Base-by-base conservation (phyloP, 2,329 filamentous ascomycete species). In the Diaporthe nobilis region DNA sequence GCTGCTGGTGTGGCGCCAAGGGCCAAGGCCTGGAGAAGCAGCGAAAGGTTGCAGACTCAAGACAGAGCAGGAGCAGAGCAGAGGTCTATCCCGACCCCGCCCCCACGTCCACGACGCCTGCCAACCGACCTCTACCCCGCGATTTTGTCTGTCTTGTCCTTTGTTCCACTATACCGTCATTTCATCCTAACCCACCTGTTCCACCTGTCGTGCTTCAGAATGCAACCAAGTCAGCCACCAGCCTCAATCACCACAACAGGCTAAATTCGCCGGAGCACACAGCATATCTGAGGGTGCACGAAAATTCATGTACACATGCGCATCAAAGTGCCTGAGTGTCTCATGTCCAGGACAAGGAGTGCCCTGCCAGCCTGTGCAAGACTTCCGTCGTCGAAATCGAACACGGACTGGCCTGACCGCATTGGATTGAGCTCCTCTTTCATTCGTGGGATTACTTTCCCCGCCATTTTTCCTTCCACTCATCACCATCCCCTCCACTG, bases 381-480 rank as follows among this genome's bases (percentile, higher is more conserved):
- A 39, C 8, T 22, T 57, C 55, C n/a, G 39, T 47, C 55, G 34
- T 61, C 71, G 22, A 61, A 42, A 51, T n/a, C 31, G 6, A 67
- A 31, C n/a, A 49, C 70, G 57, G 44, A 58, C 28, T 39, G 22
- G 39, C 34, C 58, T 31, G 58, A 53, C 58, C 55, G 47, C 44
- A 44, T 47, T 31, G 37, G 25, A 39, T 22, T 72, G 7, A 28
- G n/a, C 39, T 17, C 22, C 6, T 8, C 22, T 49, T 47, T 74
- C 51, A 77, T 76, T 77, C 71, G 76, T 68, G 76, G 76, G 58
- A 76, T 34, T 71, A 72, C 28, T 44, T 5, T 31, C 42, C 51
- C 73, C 63, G 31, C 47, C 31, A 74, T 28, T 74, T 42, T 77
- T 51, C 75, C 76, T 58, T 72, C 76, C 71, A 73, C 71, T 74